Conservation (phyloP, 768 basidiomycete species). For the Boletus rufocinnamomeus region DNA sequence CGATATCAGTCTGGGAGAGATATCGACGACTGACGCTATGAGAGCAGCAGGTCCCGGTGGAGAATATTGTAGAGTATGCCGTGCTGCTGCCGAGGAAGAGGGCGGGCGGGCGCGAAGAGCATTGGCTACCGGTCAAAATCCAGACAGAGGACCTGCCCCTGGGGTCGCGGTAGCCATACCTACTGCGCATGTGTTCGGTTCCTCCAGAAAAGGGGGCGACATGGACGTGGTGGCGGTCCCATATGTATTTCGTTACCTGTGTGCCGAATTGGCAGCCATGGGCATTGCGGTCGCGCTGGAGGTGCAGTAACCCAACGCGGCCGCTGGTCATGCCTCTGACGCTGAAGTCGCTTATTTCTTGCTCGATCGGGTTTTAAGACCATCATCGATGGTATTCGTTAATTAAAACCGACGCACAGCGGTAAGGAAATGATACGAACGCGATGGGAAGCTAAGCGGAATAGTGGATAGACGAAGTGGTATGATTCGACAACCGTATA, state of each 20-base stretch:
- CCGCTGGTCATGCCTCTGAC: not conserved
- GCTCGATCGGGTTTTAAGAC: not conserved
- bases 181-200: slow-evolving; percentile 63
- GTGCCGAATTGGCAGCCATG: slow-evolving; percentile 98
- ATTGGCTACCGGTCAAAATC: slow-evolving; percentile 55
- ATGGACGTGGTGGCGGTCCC: slow-evolving; percentile 96
- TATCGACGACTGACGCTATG: slow-evolving; percentile 47
- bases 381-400: slow-evolving; percentile 3
- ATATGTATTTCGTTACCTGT: slow-evolving; percentile 91
- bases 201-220: slow-evolving; percentile 66
- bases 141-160: slow-evolving; percentile 41
- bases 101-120: slow-evolving; percentile 61
- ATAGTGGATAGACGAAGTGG: slow-evolving; percentile 19
- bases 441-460: slow-evolving; percentile 9
- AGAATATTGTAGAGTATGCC: slow-evolving; percentile 96
- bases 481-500: slow-evolving; percentile 16
- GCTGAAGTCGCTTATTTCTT: not conserved
- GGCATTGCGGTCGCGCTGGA: slow-evolving; percentile 90
- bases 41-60: slow-evolving; percentile 75
- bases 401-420: slow-evolving; percentile 18
- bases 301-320: slow-evolving; percentile 46
- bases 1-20: slow-evolving; percentile 73
- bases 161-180: slow-evolving; percentile 69
- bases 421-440: slow-evolving; percentile 17
- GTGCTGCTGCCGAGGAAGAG: slow-evolving; percentile 65